A percentile compares a stretch with the other conserved stretches of the same genome.
These are phyloP conservation scores for Tetrahymena borealis DNA, from an alignment of 73 alveolate species.

Conservation along the genomic window DNA sequence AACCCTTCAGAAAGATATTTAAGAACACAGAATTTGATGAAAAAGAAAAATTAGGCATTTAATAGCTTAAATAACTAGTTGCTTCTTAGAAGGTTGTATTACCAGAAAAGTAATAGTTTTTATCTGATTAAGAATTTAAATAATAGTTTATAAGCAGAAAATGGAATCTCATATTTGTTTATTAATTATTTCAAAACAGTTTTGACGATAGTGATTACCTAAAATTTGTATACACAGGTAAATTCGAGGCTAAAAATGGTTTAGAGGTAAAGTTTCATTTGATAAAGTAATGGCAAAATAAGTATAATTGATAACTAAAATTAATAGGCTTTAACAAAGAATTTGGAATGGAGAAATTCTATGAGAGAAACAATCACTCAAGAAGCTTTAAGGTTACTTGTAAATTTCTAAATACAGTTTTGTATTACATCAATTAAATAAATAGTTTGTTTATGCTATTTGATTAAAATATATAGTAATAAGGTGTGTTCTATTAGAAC, in stretches of 20 bases:
- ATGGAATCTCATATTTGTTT: too few species aligned
- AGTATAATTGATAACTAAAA: background rate
- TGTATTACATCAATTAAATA: background rate
- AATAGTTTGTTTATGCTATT: background rate
- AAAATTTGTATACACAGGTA: background rate
- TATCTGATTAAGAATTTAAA: too few species aligned
- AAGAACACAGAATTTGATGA: background rate
- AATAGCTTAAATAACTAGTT: background rate
- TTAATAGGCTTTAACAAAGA: background rate
- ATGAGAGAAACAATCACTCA: background rate
- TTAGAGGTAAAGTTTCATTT: background rate
- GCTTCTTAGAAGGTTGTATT: background rate
- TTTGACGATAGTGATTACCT: background rate
- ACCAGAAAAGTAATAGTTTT: background rate
- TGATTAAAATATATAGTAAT: background rate
- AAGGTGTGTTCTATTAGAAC: background rate
- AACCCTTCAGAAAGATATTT: background rate
- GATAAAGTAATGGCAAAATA: too few species aligned
- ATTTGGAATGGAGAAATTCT: background rate
- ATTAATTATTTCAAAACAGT: background rate
- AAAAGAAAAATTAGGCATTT: background rate
- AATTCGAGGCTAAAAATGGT: background rate
- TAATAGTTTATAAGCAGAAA: too few species aligned
- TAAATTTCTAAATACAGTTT: background rate
- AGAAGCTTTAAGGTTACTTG: background rate